Base-by-base conservation (phyloP, 345 rosid species). In the Geranium brycei region DNA sequence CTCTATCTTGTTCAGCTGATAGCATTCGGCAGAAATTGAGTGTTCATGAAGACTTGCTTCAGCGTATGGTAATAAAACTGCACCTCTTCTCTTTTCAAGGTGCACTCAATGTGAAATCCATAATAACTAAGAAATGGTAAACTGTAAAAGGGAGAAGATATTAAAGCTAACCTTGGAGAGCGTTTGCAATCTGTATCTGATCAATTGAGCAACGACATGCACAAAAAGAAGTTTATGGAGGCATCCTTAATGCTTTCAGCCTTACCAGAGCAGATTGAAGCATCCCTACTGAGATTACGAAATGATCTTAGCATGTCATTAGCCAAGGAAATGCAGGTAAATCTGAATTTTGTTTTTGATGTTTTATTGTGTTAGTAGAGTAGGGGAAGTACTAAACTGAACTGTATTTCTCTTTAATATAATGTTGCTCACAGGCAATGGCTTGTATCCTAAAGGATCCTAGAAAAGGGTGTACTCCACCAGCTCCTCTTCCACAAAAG, bases 111-210 rank as follows among this genome's bases (percentile, higher is more conserved):
- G 63, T 66, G 51, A 51, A 70, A 57, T 55, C 64, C 60, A 41
- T 65, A 66, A 75, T 69, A 59, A 62, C 68, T 65, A 70, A 64
- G 66, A 69, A 51, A 40, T 69, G 57, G 72, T 68, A 40, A 71
- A 79, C 67, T 91, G 95, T 78, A 68, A 40, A 87, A 84, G 77
- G 86, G 80, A 65, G 91, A 85, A 58, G 89, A 77, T 65, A 64
- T 76, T 64, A 87, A 88, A 83, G 66, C 70, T 57, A 80, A 82
- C 70, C 64, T 87, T 66, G 80, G 75, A 66, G 86, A 75, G 65
- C 74, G 85, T 74, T 77, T 87, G 76, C 84, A 79, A 77, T 80
- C 83, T 55, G 63, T 88, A 68, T 79, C 84, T n/a, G 82, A 88
- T 64, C 88, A 81, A 71, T 63, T 80, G 66, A 70, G 71, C 73